Conservation (phyloP, 1,139 yeast genomes). For the Debaryomycetaceae sp. region DNA sequence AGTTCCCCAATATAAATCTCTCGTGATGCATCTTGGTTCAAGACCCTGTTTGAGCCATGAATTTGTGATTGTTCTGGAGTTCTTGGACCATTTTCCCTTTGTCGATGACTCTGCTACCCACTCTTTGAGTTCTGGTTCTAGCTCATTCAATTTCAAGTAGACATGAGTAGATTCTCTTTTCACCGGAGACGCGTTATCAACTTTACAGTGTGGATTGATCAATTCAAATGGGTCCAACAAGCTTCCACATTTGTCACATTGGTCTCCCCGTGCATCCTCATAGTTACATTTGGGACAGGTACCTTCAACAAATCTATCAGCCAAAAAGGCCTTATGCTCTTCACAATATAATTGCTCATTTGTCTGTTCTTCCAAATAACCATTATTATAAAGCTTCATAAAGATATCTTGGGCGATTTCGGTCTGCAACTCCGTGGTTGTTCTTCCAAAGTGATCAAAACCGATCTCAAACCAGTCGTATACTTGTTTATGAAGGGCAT, state of each 20-base stretch:
- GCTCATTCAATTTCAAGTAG: conserved; percentile 75
- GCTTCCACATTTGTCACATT: conserved; percentile 94
- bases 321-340: conserved; percentile 83
- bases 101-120: conserved; percentile 72
- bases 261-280: conserved; percentile 98
- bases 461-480: conserved; percentile 97
- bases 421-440: conserved; percentile 89
- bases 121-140: conserved; percentile 66
- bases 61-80: conserved; percentile 80
- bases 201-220: conserved; percentile 90
- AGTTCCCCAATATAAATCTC: conserved; percentile 98
- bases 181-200: conserved; percentile 79
- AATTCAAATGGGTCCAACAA: conserved; percentile 89
- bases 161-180: conserved; percentile 82
- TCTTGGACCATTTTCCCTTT: conserved; percentile 87
- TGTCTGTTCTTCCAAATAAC: conserved; percentile 78
- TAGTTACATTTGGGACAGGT: conserved; percentile 93
- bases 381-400: conserved; percentile 66
- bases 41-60: conserved; percentile 95
- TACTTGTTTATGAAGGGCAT: conserved; percentile 79
- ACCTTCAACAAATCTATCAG: conserved; percentile 97
- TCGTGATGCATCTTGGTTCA: conserved; percentile 91
- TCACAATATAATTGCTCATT: conserved; percentile 91
- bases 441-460: conserved; percentile 93
- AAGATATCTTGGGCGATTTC: conserved; percentile 95